phyloP scores from a whole-genome alignment of 2,329 filamentous ascomycete genomes.

The Colletotrichum endophyticum region DNA sequence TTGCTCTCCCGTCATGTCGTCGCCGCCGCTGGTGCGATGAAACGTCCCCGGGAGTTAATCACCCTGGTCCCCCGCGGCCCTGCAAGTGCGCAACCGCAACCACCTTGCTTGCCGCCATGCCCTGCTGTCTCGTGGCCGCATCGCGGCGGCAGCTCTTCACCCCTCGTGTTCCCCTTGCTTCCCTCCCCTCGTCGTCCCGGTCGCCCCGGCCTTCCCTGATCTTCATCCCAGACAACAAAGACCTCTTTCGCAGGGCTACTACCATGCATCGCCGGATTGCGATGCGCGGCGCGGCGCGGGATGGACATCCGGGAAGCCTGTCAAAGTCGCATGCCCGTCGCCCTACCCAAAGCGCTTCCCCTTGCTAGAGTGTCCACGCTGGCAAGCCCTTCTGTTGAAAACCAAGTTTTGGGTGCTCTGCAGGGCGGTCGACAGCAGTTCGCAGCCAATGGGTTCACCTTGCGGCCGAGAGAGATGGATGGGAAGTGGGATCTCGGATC shows the following conservation, averaged over 20 bases:
- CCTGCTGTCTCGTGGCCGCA: conserved; percentile 5
- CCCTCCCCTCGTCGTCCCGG: neutral
- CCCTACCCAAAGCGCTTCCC: neutral
- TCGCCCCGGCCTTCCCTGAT: neutral
- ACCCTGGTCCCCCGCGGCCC: neutral
- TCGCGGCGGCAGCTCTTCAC: conserved; percentile 16
- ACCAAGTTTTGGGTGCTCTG: neutral
- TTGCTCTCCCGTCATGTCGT: neutral
- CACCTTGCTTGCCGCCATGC: conserved; percentile 3
- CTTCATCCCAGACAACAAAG: neutral
- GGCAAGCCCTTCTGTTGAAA: neutral
- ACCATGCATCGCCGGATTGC: neutral
- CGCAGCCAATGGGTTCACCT: neutral
- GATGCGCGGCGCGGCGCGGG: neutral
- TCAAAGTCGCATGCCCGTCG: conserved; percentile 10
- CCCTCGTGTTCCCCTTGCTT: conserved; percentile 9
- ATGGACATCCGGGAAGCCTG: neutral
- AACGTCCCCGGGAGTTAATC: conserved; percentile 1
- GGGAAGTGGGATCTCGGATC: neutral
- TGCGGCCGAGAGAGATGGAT: conserved; percentile 1
- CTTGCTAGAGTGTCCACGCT: neutral
- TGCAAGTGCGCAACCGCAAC: neutral
- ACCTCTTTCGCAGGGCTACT: neutral
- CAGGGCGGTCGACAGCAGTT: neutral
- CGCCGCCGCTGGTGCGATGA: neutral